Evolutionary conservation across 768 basidiomycete genomes (phyloP), one percentile per base, ranked within the genome.

Genomic region (Amyloporia xantha): DNA sequence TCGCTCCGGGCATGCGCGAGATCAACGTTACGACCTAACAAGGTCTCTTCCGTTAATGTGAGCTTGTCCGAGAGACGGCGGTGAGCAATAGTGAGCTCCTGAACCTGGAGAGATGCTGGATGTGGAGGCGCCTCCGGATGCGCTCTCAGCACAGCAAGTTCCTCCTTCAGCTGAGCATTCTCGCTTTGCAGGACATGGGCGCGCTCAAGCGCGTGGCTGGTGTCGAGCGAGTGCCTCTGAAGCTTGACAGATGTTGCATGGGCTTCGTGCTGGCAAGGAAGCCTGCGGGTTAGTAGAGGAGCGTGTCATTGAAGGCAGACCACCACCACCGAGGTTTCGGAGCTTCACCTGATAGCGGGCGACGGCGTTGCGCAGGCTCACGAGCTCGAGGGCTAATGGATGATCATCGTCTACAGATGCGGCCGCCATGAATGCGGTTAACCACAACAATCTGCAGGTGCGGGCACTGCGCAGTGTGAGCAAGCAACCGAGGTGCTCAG

Each of bases 1-100:
- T 81, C 77, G 24, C 67, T 70, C 23, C 66, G 69, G 0, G 70
- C 62, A 24, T 70, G 57, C 0, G 69, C 62, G 1, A 83, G 66
- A n/a, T 81, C 73, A 0, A 64, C 69, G 0, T 75, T 80, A 20
- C 75, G 75, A 1, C 68, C 60, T 12, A 72, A 61, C 1, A 88
- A 69, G 7, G 75, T 60, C 10, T 72, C 64, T 60, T 90, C 88
- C 0, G 83, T 79, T 9, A 75, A 59, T 0, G 74, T 70, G 17
- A 89, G 74, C 62, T 89, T 83, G 59, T 86, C 81, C 2, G 79
- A 82, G 26, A 86, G 69, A 19, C 75, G 76, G 5, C 86, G 75
- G 23, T 88, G 73, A 0, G 84, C 79, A 7, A 90, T 73, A 0
- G 84, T 81, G 44, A 90, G 72, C 49, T 90, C 70, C 13, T 71